Evolutionary conservation across 1,139 yeast species (phyloP), one percentile per base, ranked within the genome.

Genomic region (Debaryomycetaceae sp.): DNA sequence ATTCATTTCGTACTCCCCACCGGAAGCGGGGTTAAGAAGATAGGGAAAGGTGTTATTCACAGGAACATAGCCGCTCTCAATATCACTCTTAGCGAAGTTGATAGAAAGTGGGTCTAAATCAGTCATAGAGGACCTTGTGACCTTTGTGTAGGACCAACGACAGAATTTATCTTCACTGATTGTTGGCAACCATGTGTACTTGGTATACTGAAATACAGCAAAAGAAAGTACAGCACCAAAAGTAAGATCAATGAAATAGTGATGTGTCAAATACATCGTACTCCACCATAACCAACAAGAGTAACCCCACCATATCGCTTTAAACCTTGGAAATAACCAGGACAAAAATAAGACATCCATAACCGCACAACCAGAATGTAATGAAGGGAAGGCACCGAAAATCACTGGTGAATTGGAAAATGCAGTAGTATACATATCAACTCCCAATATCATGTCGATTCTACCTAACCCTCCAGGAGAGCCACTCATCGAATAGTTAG

Each of bases 221-320:
- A 83, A 77, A 0, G 96, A 81, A 53, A 91, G 70, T 33, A 81
- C 78, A 1, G 97, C 93, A 33, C 98, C 98, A 14, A 93, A 95
- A 63, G 87, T 87, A 48, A 91, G 78, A 63, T 91, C 98, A 51
- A 90, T 83, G 62, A 91, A 91, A 66, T 91, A 91, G 66, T 91
- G 98, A 65, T 91, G 98, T 1, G 97, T 90, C 58, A 91, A 77
- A 66, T 91, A 91, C 98, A 91, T 91, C 17, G 98, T 91, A 42
- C 95, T 80, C 98, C 98, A 91, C 97, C 98, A 91, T 56, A 91
- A 78, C 96, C 96, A 89, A 52, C 83, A 69, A 22, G 89, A 95
- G 63, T 91, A 91, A 27, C 72, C 68, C 62, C 85, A 76, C 74
- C 91, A 87, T 11, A 84, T 56, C 5, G 83, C 78, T 9, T 80